phyloP scores from a whole-genome alignment of 345 rosid genomes.

The Kernera saxatilis region DNA sequence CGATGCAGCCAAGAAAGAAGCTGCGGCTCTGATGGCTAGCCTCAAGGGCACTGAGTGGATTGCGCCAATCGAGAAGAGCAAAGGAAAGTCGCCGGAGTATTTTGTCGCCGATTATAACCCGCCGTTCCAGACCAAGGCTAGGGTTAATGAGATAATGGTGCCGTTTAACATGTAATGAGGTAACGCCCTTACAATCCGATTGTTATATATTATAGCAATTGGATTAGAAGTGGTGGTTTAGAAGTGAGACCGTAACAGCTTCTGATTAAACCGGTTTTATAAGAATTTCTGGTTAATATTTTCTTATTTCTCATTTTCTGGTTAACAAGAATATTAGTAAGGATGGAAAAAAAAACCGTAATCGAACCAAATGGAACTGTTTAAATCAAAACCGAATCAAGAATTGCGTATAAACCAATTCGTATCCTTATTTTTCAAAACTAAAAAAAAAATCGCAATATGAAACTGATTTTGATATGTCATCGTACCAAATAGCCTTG shows the following conservation, averaged over 20 bases:
- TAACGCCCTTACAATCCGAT: not conserved
- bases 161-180: conserved; percentile 14
- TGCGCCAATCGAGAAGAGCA: conserved; percentile 2
- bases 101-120: conserved; percentile 13
- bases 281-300: not conserved
- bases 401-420: not conserved
- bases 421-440: not conserved
- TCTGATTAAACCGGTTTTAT: not conserved
- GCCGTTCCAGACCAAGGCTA: not conserved
- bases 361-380: not conserved
- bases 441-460: not conserved
- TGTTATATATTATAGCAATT: not conserved
- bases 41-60: not conserved
- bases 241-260: not conserved
- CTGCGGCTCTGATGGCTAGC: conserved; percentile 20
- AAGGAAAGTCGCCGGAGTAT: conserved; percentile 18
- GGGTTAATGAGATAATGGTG: conserved; percentile 23
- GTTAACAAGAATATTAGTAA: not conserved
- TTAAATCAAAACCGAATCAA: not conserved
- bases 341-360: not conserved
- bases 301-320: not conserved
- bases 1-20: not conserved
- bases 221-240: conserved; percentile 2
- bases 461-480: not conserved
- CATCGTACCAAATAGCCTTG: too few species aligned